Evolutionary conservation across 2,329 filamentous ascomycete genomes (phyloP).

Genomic region (Pyrenophora teres): DNA sequence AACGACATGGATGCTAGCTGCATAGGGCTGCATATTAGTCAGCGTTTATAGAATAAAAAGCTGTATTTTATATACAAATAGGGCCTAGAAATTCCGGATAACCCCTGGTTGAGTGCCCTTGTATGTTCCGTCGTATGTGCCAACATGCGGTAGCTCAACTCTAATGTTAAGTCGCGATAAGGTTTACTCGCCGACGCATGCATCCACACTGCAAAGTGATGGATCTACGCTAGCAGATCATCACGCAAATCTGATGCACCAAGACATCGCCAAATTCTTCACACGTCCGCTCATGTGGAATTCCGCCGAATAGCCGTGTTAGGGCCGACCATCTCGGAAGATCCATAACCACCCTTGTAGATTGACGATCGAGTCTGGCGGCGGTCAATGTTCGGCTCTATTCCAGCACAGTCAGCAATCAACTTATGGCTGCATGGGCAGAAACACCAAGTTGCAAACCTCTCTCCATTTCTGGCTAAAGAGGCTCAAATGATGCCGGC

Average conservation of each 20-base stretch:
- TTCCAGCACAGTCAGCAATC: background rate
- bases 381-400: background rate
- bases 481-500: too few species aligned
- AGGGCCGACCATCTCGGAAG: background rate
- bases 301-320: constrained; percentile 1
- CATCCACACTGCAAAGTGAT: constrained; percentile 1
- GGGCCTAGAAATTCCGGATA: too few species aligned
- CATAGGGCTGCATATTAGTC: too few species aligned
- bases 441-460: too few species aligned
- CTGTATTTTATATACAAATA: too few species aligned
- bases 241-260: background rate
- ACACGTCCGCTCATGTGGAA: background rate
- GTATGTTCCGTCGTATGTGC: too few species aligned
- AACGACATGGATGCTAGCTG: too few species aligned
- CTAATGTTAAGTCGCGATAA: background rate
- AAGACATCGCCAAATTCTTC: background rate
- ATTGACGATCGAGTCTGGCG: constrained; percentile 1
- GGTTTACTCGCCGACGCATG: background rate
- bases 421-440: background rate
- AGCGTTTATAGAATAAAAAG: too few species aligned
- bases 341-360: background rate
- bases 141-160: too few species aligned
- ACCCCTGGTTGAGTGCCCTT: too few species aligned
- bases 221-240: constrained; percentile 5
- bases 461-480: too few species aligned